These are phyloP conservation scores for Gypsophila paniculata DNA, from an alignment of 179 eudicot species.

Conservation along the genomic window DNA sequence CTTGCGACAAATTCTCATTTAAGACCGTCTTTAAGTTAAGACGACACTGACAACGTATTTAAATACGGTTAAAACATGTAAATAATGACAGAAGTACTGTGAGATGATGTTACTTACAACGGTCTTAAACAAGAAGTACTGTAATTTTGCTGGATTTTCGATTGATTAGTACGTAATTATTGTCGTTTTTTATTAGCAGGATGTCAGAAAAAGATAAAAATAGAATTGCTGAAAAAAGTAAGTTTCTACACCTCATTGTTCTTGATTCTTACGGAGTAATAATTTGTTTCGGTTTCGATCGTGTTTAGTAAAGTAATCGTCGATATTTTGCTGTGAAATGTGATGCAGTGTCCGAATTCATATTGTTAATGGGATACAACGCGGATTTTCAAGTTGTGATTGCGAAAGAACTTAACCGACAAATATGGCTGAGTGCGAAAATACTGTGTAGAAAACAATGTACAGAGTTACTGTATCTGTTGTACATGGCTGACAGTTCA, in stretches of 20 bases:
- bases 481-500: constrained; percentile 35
- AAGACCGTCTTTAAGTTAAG: too few relatives aligned
- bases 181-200: constrained; percentile 11
- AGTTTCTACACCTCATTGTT: not conserved
- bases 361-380: constrained; percentile 36
- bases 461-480: constrained; percentile 34
- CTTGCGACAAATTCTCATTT: too few relatives aligned
- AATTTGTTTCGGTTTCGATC: not conserved
- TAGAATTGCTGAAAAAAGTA: constrained; percentile 36
- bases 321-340: not conserved
- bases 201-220: constrained; percentile 34
- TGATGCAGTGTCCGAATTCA: constrained; percentile 36
- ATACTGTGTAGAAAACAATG: constrained; percentile 32
- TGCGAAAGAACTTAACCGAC: constrained; percentile 33
- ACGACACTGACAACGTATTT: too few relatives aligned
- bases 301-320: not conserved
- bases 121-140: not conserved
- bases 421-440: constrained; percentile 28
- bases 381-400: constrained; percentile 37
- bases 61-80: too few relatives aligned
- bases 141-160: not conserved
- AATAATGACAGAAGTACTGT: too few relatives aligned
- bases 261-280: not conserved
- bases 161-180: not conserved
- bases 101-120: too few relatives aligned